Evolutionary conservation across 73 alveolate genomes (phyloP).

Genomic region (Symbiodinium pilosum): DNA sequence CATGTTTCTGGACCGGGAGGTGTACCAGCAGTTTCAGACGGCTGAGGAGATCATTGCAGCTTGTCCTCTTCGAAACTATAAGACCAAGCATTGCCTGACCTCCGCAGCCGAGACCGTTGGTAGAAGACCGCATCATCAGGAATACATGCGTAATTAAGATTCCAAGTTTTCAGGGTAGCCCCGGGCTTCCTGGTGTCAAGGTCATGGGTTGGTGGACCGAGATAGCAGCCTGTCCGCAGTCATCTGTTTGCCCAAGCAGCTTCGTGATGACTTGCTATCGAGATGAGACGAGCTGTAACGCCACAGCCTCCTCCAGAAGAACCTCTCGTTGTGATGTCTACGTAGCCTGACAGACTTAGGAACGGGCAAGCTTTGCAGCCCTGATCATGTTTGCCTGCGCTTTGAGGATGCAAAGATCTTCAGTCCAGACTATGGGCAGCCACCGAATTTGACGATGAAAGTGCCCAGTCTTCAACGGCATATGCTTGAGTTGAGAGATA

Average conservation of each 20-base stretch:
- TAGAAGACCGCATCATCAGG: too few species aligned
- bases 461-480: not conserved
- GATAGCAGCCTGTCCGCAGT: not conserved
- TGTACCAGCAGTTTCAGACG: not conserved
- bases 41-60: not conserved
- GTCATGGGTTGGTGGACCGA: not conserved
- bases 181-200: not conserved
- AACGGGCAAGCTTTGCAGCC: too few species aligned
- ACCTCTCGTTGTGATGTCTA: too few species aligned
- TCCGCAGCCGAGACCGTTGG: too few species aligned
- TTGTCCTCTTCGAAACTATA: not conserved
- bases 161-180: too few species aligned
- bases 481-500: too few species aligned
- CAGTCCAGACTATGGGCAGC: not conserved
- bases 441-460: not conserved
- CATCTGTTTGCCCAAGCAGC: too few species aligned
- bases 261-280: not conserved
- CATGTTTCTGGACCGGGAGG: too few species aligned
- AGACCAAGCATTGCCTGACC: too few species aligned
- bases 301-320: not conserved
- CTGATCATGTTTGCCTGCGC: not conserved
- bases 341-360: too few species aligned
- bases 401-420: not conserved
- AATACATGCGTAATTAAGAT: too few species aligned
- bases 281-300: not conserved